phyloP scores from a whole-genome alignment of 2,329 filamentous ascomycete genomes.

The Aurifilum marmelostoma region DNA sequence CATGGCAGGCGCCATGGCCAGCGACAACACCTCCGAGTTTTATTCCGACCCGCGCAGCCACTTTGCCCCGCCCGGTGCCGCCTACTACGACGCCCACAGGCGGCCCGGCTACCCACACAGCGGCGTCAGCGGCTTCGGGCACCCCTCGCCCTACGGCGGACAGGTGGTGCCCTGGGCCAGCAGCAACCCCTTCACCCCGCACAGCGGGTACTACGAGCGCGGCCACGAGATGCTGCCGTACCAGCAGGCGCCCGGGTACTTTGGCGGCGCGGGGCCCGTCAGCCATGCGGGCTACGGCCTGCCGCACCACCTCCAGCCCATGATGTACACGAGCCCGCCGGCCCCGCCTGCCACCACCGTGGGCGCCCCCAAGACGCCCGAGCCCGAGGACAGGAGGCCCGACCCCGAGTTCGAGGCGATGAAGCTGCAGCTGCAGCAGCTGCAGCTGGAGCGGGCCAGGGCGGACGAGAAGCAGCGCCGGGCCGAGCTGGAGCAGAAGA shows the following conservation, averaged over 20 bases:
- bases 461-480: conserved; percentile 51
- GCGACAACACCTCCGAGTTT: conserved; percentile 42
- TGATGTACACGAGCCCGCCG: conserved; percentile 44
- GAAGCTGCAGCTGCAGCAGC: conserved; percentile 59
- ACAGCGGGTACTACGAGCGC: conserved; percentile 47
- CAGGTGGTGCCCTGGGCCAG: conserved; percentile 53
- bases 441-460: conserved; percentile 51
- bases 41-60: conserved; percentile 66
- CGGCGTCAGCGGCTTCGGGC: conserved; percentile 50
- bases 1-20: conserved; percentile 45
- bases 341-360: conserved; percentile 48
- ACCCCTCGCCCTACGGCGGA: conserved; percentile 38
- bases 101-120: conserved; percentile 49
- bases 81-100: conserved; percentile 35
- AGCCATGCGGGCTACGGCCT: conserved; percentile 33
- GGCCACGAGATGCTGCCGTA: conserved; percentile 57
- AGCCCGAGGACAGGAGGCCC: conserved; percentile 42
- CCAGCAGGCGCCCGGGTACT: conserved; percentile 41
- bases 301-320: conserved; percentile 43
- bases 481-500: conserved; percentile 49
- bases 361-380: conserved; percentile 43
- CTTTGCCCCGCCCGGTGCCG: conserved; percentile 26
- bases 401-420: conserved; percentile 64
- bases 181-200: conserved; percentile 47
- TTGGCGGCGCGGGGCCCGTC: conserved; percentile 36